These are phyloP conservation scores for Fusarium sterilihyphosum DNA, from an alignment of 2,329 filamentous ascomycete genomes.

Conservation along the genomic window DNA sequence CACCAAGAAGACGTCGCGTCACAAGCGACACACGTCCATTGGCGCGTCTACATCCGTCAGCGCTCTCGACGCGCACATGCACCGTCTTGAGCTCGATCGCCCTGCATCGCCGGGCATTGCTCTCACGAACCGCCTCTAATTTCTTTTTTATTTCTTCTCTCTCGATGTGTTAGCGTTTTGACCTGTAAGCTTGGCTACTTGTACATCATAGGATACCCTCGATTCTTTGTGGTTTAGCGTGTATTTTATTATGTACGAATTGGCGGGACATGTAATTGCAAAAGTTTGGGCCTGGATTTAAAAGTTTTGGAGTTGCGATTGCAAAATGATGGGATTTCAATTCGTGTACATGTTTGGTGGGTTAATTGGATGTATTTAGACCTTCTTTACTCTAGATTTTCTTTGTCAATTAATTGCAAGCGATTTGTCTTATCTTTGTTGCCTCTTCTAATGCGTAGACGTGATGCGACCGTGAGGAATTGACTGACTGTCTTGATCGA, in stretches of 20 bases:
- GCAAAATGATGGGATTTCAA: conserved; percentile 5
- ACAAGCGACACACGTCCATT: conserved; percentile 38
- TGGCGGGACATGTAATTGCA: neutral
- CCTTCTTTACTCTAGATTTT: conserved; percentile 11
- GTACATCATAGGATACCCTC: conserved; percentile 31
- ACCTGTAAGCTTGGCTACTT: conserved; percentile 20
- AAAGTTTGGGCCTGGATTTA: neutral
- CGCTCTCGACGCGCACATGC: conserved; percentile 40
- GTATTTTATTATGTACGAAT: conserved; percentile 24
- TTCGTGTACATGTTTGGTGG: neutral
- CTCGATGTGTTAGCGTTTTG: neutral
- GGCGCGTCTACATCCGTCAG: conserved; percentile 34
- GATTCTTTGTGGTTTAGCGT: conserved; percentile 25
- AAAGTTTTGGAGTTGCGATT: conserved; percentile 4
- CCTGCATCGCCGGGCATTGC: conserved; percentile 42
- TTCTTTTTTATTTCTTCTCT: neutral
- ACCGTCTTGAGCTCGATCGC: conserved; percentile 43
- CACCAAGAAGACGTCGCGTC: conserved; percentile 37
- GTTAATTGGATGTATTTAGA: conserved; percentile 4
- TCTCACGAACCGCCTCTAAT: conserved; percentile 43
- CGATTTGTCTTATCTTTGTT: neutral
- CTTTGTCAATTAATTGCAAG: conserved; percentile 14
- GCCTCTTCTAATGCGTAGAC: fast-evolving
- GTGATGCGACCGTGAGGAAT: neutral
- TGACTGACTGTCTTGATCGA: fast-evolving